Percentiles rank a stretch among this genome's conserved stretches.
Conservation (phyloP, 352 stramenopile genomes). For the Aphanomyces cochlioides region DNA sequence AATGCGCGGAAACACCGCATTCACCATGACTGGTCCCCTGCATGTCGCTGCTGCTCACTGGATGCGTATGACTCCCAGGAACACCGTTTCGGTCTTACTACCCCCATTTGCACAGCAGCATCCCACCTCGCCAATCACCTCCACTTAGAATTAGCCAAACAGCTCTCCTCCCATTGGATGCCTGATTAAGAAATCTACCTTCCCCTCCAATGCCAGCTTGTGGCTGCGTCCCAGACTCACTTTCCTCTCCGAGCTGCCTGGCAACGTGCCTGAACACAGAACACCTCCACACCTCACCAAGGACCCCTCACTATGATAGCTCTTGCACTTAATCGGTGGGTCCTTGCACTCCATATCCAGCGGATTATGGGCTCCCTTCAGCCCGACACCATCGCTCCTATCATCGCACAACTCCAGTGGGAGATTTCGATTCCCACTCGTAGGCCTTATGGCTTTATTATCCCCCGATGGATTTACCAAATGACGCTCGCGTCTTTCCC, state of each 20-base stretch:
- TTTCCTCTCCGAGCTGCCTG: too few species aligned
- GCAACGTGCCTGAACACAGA: background rate
- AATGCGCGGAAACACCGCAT: too few species aligned
- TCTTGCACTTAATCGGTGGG: too few species aligned
- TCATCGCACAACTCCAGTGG: background rate
- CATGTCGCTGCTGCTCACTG: too few species aligned
- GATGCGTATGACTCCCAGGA: too few species aligned
- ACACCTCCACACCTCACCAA: too few species aligned
- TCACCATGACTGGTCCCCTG: too few species aligned
- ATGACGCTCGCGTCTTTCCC: background rate
- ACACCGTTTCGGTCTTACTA: background rate
- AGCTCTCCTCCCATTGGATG: background rate
- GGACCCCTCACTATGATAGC: too few species aligned
- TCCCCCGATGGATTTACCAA: background rate
- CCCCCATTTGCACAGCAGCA: background rate
- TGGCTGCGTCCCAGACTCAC: background rate
- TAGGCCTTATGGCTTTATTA: background rate
- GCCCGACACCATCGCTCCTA: background rate
- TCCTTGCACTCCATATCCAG: background rate
- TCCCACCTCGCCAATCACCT: background rate
- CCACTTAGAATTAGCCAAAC: background rate
- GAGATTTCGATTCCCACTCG: background rate
- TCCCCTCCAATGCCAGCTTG: background rate
- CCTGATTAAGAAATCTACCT: too few species aligned
- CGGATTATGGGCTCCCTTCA: background rate